Percentiles rank a stretch among this genome's conserved stretches.
Conservation (phyloP, 176 grass and related monocot species). For the Zoysia japonica region DNA sequence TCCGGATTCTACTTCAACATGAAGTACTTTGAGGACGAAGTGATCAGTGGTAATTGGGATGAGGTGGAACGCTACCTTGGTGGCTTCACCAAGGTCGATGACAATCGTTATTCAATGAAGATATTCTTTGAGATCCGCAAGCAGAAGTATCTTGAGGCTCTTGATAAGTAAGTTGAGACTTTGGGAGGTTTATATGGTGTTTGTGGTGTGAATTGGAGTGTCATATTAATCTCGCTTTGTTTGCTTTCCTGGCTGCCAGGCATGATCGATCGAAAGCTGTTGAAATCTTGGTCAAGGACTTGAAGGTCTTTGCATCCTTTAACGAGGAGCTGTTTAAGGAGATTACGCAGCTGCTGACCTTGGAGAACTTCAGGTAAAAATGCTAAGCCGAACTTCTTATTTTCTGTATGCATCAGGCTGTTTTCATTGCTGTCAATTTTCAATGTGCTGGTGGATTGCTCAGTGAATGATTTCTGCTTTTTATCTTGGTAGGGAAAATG, state of each 20-base stretch:
- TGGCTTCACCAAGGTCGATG: conserved; percentile 85
- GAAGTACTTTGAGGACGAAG: conserved; percentile 89
- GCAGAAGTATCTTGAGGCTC: conserved; percentile 84
- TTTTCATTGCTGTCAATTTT: conserved; percentile 5
- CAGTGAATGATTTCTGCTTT: conserved; percentile 15
- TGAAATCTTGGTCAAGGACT: conserved; percentile 96
- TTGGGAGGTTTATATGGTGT: not conserved
- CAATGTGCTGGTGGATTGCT: conserved; percentile 19
- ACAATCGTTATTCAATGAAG: conserved; percentile 86
- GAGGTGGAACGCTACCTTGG: conserved; percentile 82
- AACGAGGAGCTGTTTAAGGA: conserved; percentile 98
- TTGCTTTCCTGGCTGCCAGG: conserved; percentile 48
- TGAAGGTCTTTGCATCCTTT: conserved; percentile 97
- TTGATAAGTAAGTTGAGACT: conserved; percentile 67
- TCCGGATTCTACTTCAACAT: conserved; percentile 96
- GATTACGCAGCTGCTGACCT: conserved; percentile 92
- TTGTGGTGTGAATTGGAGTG: conserved; percentile 11
- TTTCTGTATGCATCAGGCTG: conserved; percentile 15
- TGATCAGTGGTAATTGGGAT: conserved; percentile 83
- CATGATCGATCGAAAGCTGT: conserved; percentile 96
- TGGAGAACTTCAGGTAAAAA: conserved; percentile 95
- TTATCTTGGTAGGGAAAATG: conserved; percentile 77
- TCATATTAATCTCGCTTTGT: conserved; percentile 3
- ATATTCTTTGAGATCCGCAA: conserved; percentile 95
- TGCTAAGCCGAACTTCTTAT: not conserved